Base-by-base conservation (phyloP, 768 basidiomycete species). In the Lentinula edodes region DNA sequence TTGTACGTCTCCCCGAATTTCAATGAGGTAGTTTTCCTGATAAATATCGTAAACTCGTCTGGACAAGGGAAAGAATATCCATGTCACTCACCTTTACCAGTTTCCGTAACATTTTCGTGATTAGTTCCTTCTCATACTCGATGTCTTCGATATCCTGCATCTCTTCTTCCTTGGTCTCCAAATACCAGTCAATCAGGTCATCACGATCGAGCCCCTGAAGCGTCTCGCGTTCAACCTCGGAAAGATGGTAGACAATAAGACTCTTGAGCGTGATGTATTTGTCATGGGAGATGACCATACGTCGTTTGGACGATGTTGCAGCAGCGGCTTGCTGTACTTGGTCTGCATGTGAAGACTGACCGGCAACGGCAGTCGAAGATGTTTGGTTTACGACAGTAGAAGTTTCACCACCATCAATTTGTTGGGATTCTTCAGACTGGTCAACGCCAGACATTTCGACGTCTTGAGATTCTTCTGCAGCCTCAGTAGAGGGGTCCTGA, bases 201-300 rank as follows among this genome's bases (percentile, higher is more conserved):
- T 96, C 94, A 50, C 89, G 82, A 68, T 94, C 91, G 43, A 96
- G 75, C 2, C 95, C 95, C 57, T 74, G 79, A 18, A 88, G 89
- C 0, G 84, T 88, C 67, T 86, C 83, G 32, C 83, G 80, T 75
- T 99, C 97, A 12, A 86, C 77, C 41, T 88, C 85, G 16, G 86
- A 78, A 28, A 99, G 76, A 67, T 95, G 89, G 61, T 95, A 69
- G 34, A 99, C 87, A 67, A 97, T 85, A 66, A 98, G 79, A 68
- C 88, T 91, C 77, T 94, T 94, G 66, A 98, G 81, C 46, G 87
- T 83, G 75, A 94, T 87, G 74, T 94, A 99, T 72, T 91, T 88
- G 81, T 98, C 96, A 73, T 98, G 94, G 4, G 95, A 93, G 75
- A 99, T 98, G 64, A 91, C 79, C 87, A 96, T 89, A 67, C 93